Base-by-base conservation (phyloP, 1,139 yeast genomes). In the Nakaseomyces sp. region DNA sequence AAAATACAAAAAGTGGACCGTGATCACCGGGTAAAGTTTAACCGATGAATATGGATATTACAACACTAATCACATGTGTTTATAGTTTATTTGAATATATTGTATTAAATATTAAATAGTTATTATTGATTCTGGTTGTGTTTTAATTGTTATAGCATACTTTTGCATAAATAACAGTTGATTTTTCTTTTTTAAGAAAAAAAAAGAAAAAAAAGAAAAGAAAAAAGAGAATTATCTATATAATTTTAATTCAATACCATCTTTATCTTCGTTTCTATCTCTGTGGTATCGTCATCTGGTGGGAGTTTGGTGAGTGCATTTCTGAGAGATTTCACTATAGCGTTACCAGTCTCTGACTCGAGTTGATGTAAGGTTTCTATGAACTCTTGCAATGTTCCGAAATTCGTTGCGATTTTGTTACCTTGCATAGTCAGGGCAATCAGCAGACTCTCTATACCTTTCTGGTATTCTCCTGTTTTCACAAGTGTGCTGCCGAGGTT, bases 401-500 rank as follows among this genome's bases (percentile, higher is more conserved):
- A 20, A 2, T 13, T 8, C 5, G 18, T 13, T 17, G 26, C 13
- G 6, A 35, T 15, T 35, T 13, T 20, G 17, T 28, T 20, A 9
- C 38, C 38, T 16, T 35, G 38, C 38, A 35, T 35, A 4, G 28
- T 22, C 18, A 35, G 13, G 4, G 38, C 38, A 8, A 22, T 35
- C 9, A 35, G 17, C 28, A 35, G n/a, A n/a, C 38, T 35, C 28
- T 35, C 38, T 2, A 35, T 35, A 1, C 38, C 38, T 13, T 22
- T 35, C 4, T 35, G 38, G 18, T 22, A 30, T 5, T 39, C 42
- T 13, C 42, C 37, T 2, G 15, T 22, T 13, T 39, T 39, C 29
- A 39, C 26, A 15, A 30, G 24, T n/a, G 42, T 32, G 15, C 26
- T 39, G 12, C 37, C 42, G 5, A 39, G 28, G 17, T 39, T 39